A percentile compares a stretch with the other conserved stretches of the same genome.
These are phyloP conservation scores for Colletotrichum acutatum DNA, from an alignment of 2,329 filamentous ascomycete species.

Conservation along the genomic window DNA sequence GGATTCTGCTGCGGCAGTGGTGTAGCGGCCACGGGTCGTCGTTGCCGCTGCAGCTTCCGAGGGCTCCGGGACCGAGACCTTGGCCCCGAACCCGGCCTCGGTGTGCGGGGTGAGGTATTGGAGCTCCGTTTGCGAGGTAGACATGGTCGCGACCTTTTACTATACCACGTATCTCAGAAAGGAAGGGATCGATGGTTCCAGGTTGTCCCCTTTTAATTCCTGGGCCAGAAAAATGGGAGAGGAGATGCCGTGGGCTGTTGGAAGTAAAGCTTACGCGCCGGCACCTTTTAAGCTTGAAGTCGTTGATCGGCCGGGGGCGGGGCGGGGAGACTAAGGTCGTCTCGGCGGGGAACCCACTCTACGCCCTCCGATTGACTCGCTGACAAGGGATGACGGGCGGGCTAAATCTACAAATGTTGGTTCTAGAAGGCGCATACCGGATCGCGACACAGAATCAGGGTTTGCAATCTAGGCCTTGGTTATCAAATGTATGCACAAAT, in stretches of 20 bases:
- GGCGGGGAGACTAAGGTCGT: neutral
- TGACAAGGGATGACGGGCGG: neutral
- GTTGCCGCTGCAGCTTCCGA: neutral
- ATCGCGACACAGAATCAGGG: neutral
- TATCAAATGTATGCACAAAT: too few relatives aligned
- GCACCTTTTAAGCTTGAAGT: constrained; percentile 3
- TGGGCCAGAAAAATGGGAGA: neutral
- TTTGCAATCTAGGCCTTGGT: too few relatives aligned
- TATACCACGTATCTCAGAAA: neutral
- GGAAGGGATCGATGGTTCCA: neutral
- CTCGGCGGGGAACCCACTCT: constrained; percentile 4
- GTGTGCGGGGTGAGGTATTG: neutral
- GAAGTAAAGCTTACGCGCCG: neutral
- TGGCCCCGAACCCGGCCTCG: neutral
- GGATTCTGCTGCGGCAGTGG: neutral
- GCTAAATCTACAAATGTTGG: neutral
- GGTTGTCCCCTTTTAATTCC: neutral
- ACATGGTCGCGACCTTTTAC: neutral
- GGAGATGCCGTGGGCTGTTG: neutral
- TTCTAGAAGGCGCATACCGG: neutral
- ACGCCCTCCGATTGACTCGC: constrained; percentile 20
- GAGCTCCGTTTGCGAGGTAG: constrained; percentile 25
- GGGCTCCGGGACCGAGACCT: neutral
- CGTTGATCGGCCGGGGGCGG: neutral
- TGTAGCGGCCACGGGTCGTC: constrained; percentile 10